Percentiles rank a stretch among this genome's conserved stretches.
Evolutionary conservation across 768 basidiomycete species (phyloP).

Genomic region (Hygrocybe coccinea): DNA sequence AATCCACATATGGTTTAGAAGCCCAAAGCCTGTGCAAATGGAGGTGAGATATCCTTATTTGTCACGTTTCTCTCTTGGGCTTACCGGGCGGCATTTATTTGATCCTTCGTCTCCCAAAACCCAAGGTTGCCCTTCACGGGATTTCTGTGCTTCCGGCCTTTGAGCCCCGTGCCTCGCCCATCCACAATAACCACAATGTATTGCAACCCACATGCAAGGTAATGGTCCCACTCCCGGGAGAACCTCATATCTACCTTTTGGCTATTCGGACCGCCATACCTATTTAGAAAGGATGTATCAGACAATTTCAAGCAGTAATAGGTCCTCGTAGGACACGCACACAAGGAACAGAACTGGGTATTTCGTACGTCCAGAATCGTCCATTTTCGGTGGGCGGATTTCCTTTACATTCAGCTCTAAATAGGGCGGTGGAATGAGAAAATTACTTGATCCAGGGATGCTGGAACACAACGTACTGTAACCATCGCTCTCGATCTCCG

Average conservation of each 20-base stretch:
- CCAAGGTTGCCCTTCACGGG: slow-evolving; percentile 87
- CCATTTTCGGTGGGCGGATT: slow-evolving; percentile 87
- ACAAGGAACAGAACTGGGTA: slow-evolving; percentile 92
- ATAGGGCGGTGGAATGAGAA: slow-evolving; percentile 15
- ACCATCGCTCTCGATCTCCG: slow-evolving; percentile 75
- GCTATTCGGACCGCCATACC: slow-evolving; percentile 87
- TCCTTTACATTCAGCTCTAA: slow-evolving; percentile 87
- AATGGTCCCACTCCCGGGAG: slow-evolving; percentile 79
- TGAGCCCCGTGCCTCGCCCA: slow-evolving; percentile 90
- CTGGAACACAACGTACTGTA: slow-evolving; percentile 52
- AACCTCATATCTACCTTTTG: slow-evolving; percentile 71
- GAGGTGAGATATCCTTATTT: not conserved
- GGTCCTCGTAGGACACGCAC: slow-evolving; percentile 36
- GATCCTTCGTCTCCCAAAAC: slow-evolving; percentile 83
- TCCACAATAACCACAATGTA: slow-evolving; percentile 89
- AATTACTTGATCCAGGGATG: not conserved
- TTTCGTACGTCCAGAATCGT: slow-evolving; percentile 90
- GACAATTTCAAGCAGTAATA: not conserved
- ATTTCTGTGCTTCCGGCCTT: slow-evolving; percentile 79
- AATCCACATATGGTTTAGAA: slow-evolving; percentile 82
- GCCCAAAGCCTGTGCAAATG: slow-evolving; percentile 62
- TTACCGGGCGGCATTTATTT: slow-evolving; percentile 82
- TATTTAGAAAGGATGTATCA: slow-evolving; percentile 25
- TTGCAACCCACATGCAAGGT: slow-evolving; percentile 71
- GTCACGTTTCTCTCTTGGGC: slow-evolving; percentile 22